Percentiles rank a stretch among this genome's conserved stretches.
These are phyloP conservation scores for Fusarium hostae DNA, from an alignment of 2,329 filamentous ascomycete genomes.

Conservation along the genomic window DNA sequence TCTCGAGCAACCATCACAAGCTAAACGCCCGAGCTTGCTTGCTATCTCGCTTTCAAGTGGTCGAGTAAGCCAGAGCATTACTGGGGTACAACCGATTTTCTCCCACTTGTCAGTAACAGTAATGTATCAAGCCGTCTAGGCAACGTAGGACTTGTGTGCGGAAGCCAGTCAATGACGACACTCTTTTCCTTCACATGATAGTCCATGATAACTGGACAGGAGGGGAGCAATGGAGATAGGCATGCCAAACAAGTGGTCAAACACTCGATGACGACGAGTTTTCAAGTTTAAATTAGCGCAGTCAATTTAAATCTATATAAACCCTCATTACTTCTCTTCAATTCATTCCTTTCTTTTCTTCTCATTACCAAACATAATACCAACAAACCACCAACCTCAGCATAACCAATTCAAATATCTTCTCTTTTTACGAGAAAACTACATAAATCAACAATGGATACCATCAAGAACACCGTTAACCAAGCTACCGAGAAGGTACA, in stretches of 20 bases:
- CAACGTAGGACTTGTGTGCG: conserved; percentile 14
- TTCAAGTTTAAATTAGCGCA: not conserved
- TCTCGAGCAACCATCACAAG: conserved; percentile 30
- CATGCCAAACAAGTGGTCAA: conserved; percentile 15
- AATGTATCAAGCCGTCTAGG: not conserved
- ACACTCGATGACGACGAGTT: conserved; percentile 16
- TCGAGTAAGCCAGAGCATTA: not conserved
- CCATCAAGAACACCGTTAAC: conserved; percentile 71
- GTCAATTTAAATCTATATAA: conserved; percentile 37
- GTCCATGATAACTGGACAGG: not conserved
- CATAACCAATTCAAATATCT: conserved; percentile 16
- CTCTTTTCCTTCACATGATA: conserved; percentile 33
- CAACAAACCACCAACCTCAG: conserved; percentile 11
- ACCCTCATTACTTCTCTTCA: conserved; percentile 5
- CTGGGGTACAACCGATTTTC: conserved; percentile 1
- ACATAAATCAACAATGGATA: conserved; percentile 58
- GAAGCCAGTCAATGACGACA: conserved; percentile 39
- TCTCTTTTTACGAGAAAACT: not conserved
- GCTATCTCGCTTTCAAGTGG: conserved; percentile 12
- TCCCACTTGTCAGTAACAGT: not conserved
- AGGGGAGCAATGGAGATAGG: not conserved
- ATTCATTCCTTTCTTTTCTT: not conserved
- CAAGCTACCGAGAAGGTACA: conserved; percentile 17
- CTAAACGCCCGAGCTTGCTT: conserved; percentile 3
- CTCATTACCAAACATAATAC: conserved; percentile 22